phyloP scores from a whole-genome alignment of 2,329 filamentous ascomycete genomes.

The Fusarium abutilonis region DNA sequence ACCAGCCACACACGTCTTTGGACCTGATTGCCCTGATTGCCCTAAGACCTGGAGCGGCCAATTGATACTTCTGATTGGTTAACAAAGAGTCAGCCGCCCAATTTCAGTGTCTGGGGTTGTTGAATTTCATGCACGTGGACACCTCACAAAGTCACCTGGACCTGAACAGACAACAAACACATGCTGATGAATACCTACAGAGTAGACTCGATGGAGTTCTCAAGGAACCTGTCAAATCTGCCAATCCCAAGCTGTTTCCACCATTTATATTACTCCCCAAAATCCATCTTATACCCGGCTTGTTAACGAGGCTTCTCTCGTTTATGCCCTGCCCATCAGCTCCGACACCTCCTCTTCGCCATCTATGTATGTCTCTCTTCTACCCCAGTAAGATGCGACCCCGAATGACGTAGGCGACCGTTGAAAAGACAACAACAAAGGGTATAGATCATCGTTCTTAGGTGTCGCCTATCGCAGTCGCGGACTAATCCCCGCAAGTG shows the following conservation, averaged over 20 bases:
- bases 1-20: slow-evolving; percentile 19
- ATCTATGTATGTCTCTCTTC: background rate
- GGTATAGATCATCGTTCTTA: background rate
- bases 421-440: slow-evolving; percentile 4
- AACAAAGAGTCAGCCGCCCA: slow-evolving; percentile 27
- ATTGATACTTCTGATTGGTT: slow-evolving; percentile 31
- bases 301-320: background rate
- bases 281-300: slow-evolving; percentile 12
- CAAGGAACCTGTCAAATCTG: too few relatives aligned
- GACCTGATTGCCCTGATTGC: too few relatives aligned
- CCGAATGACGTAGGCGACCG: slow-evolving; percentile 5
- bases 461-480: slow-evolving; percentile 14
- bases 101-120: slow-evolving; percentile 18
- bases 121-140: slow-evolving; percentile 20
- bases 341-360: too few relatives aligned
- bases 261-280: background rate
- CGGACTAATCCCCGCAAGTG: background rate
- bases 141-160: slow-evolving; percentile 16
- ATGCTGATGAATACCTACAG: too few relatives aligned
- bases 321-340: slow-evolving; percentile 1
- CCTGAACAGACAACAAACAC: background rate
- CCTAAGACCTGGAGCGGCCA: slow-evolving; percentile 28
- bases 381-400: slow-evolving; percentile 4
- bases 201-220: too few relatives aligned
- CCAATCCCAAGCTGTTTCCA: too few relatives aligned